Evolutionary conservation across 1,139 yeast species (phyloP).

Genomic region (Scheffersomyces cryptocercus): DNA sequence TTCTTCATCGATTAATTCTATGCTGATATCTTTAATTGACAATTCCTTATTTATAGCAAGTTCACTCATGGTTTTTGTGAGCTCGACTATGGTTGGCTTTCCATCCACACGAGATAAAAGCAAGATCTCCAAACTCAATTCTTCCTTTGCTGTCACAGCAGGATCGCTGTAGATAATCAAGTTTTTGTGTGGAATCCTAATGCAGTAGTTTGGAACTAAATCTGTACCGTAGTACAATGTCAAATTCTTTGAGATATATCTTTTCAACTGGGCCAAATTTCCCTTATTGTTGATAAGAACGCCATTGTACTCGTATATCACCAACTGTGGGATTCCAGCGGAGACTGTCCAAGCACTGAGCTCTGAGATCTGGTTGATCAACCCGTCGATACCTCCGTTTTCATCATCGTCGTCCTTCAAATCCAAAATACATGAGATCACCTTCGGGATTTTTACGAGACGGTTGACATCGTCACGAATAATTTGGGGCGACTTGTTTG

Average conservation of each 20-base stretch:
- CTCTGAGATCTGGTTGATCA: slow-evolving; percentile 76
- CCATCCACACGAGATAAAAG: slow-evolving; percentile 82
- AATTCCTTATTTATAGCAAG: slow-evolving; percentile 66
- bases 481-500: slow-evolving; percentile 81
- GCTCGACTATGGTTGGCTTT: slow-evolving; percentile 82
- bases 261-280: slow-evolving; percentile 55
- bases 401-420: slow-evolving; percentile 76
- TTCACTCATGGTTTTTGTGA: slow-evolving; percentile 84
- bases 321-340: slow-evolving; percentile 71
- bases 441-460: slow-evolving; percentile 73
- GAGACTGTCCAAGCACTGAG: slow-evolving; percentile 85
- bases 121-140: slow-evolving; percentile 60
- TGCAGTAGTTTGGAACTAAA: slow-evolving; percentile 59
- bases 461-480: slow-evolving; percentile 80
- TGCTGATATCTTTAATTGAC: slow-evolving; percentile 65
- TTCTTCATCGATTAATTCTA: slow-evolving; percentile 74
- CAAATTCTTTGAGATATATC: slow-evolving; percentile 61
- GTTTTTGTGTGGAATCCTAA: slow-evolving; percentile 65
- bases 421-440: slow-evolving; percentile 71
- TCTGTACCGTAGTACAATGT: slow-evolving; percentile 74
- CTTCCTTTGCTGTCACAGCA: slow-evolving; percentile 12
- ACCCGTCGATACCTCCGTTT: slow-evolving; percentile 85
- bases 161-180: slow-evolving; percentile 42
- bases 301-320: slow-evolving; percentile 83
- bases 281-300: slow-evolving; percentile 42